Evolutionary conservation across 2,329 filamentous ascomycete genomes (phyloP).

Genomic region (Karstenula rhodostoma): DNA sequence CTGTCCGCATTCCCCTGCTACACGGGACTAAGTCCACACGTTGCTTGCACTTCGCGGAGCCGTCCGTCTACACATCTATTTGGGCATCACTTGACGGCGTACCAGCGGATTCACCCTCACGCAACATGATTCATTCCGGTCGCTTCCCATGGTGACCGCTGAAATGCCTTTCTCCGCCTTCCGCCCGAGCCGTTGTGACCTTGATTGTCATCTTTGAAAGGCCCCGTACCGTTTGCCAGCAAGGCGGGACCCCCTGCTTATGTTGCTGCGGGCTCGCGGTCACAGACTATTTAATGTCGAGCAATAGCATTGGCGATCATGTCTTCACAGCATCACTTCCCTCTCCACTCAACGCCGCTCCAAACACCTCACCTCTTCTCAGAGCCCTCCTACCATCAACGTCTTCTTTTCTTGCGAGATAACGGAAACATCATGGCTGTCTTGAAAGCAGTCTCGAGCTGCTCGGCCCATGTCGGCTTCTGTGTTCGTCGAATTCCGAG

Average conservation of each 20-base stretch:
- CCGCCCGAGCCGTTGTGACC: constrained; percentile 46
- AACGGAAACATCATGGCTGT: constrained; percentile 10
- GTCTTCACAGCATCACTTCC: constrained; percentile 24
- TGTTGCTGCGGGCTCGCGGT: constrained; percentile 22
- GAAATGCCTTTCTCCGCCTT: constrained; percentile 43
- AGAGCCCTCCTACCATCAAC: neutral
- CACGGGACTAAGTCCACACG: constrained; percentile 6
- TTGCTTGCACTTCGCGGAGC: constrained; percentile 1
- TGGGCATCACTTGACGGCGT: neutral
- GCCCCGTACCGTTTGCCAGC: constrained; percentile 35
- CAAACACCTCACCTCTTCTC: neutral
- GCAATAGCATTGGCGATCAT: constrained; percentile 27
- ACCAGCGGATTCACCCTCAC: neutral
- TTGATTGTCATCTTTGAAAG: constrained; percentile 36
- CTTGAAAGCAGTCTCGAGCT: constrained; percentile 1
- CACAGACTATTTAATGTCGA: constrained; percentile 40
- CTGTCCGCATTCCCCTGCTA: constrained; percentile 11
- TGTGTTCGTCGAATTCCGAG: neutral
- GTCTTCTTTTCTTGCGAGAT: neutral
- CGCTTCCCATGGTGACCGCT: constrained; percentile 31
- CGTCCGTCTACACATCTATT: constrained; percentile 6
- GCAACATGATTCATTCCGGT: constrained; percentile 34
- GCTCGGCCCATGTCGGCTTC: neutral
- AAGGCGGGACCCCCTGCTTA: constrained; percentile 30
- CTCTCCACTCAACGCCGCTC: constrained; percentile 13